phyloP scores from a whole-genome alignment of 2,329 filamentous ascomycete genomes.

The Fusarium setosum region DNA sequence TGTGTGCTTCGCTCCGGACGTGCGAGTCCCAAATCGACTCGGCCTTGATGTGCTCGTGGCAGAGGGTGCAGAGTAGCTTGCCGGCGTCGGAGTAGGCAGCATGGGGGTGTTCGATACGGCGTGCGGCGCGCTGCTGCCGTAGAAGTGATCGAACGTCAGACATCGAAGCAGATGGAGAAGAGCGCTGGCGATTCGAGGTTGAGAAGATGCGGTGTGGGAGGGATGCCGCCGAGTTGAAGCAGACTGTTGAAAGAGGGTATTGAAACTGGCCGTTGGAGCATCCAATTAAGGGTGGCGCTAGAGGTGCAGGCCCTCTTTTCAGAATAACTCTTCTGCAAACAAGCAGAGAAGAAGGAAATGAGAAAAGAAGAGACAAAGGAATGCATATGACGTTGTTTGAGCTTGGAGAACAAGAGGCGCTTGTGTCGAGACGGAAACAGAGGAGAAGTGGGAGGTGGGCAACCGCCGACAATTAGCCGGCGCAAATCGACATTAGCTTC shows the following conservation, averaged over 20 bases:
- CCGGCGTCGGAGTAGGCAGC: conserved; percentile 76
- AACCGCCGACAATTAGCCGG: conserved; percentile 46
- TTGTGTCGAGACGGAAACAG: conserved; percentile 27
- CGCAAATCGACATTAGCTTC: conserved; percentile 32
- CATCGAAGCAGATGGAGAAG: conserved; percentile 60
- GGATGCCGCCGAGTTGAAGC: conserved; percentile 18
- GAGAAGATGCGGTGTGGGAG: conserved; percentile 2
- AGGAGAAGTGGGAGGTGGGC: conserved; percentile 20
- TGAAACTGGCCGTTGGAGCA: neutral
- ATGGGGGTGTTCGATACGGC: conserved; percentile 77
- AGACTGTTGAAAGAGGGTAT: neutral
- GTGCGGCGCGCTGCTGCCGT: conserved; percentile 79
- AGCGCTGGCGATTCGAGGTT: neutral
- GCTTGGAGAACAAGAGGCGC: conserved; percentile 15
- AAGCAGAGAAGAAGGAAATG: conserved; percentile 1
- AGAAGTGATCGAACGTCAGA: conserved; percentile 84
- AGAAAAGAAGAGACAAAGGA: conserved; percentile 10
- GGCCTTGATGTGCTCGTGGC: conserved; percentile 71
- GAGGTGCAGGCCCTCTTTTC: neutral
- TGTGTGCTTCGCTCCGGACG: conserved; percentile 59
- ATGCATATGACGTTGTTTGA: conserved; percentile 23
- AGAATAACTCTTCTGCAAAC: neutral
- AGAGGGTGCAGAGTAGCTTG: conserved; percentile 75
- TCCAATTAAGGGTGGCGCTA: neutral
- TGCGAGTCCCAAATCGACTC: conserved; percentile 77